These are phyloP conservation scores for Diplogelasinospora grovesii DNA, from an alignment of 495 filamentous ascomycete species.

Conservation along the genomic window DNA sequence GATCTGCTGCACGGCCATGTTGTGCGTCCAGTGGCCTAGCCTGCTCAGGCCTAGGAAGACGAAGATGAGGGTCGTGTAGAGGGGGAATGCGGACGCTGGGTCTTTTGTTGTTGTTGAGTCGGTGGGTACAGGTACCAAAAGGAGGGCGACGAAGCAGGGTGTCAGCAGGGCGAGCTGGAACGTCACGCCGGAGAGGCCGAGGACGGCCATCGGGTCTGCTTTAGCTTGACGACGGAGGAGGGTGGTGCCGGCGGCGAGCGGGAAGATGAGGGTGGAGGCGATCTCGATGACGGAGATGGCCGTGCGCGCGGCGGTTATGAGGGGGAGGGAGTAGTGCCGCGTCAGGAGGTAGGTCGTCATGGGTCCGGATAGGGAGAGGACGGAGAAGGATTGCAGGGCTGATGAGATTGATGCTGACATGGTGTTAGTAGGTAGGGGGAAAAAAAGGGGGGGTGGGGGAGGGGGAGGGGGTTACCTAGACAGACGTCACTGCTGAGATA, in stretches of 20 bases:
- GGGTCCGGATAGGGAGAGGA: conserved; percentile 8
- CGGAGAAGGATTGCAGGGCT: conserved; percentile 11
- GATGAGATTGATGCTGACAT: conserved; percentile 6
- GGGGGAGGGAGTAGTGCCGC: conserved; percentile 5
- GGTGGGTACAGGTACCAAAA: not conserved
- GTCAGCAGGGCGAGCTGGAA: conserved; percentile 4
- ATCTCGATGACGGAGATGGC: conserved; percentile 7
- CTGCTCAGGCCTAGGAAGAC: conserved; percentile 31
- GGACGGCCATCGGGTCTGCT: conserved; percentile 5
- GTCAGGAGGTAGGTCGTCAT: conserved; percentile 13
- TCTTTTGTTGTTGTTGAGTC: not conserved
- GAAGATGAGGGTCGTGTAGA: conserved; percentile 19
- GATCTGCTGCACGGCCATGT: conserved; percentile 32
- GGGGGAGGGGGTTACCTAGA: not conserved
- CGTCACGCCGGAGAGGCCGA: conserved; percentile 7
- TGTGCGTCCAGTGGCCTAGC: conserved; percentile 32
- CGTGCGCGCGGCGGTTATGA: conserved; percentile 7
- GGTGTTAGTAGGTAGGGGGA: not conserved
- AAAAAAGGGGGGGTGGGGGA: not conserved
- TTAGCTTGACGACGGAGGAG: conserved; percentile 2
- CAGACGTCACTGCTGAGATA: conserved; percentile 9
- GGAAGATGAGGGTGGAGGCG: conserved; percentile 8
- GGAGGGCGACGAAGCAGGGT: conserved; percentile 8
- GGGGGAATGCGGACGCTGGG: conserved; percentile 5
- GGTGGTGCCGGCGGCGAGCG: conserved; percentile 4